A percentile compares a stretch with the other conserved stretches of the same genome.
Evolutionary conservation across 129 eudicot species (phyloP).

Genomic region (Centella asiatica): DNA sequence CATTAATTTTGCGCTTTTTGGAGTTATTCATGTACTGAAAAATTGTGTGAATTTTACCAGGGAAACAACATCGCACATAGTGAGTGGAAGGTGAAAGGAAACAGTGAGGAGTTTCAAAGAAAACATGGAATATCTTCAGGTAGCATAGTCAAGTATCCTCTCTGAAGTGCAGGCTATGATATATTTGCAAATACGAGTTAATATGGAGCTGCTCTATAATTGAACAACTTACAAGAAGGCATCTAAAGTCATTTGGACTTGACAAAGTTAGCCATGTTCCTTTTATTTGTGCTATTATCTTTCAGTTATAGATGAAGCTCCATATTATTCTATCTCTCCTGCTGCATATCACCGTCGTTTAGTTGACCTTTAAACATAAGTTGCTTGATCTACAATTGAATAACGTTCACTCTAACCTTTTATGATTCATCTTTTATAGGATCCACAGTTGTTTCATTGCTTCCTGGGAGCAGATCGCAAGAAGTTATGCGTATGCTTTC

Average conservation of each 20-base stretch:
- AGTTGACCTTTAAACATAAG: background rate
- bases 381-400: background rate
- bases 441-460: conserved; percentile 49
- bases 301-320: background rate
- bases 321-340: background rate
- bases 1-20: background rate
- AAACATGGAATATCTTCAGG: conserved; percentile 64
- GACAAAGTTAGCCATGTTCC: background rate
- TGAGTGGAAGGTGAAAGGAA: conserved; percentile 49
- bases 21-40: background rate
- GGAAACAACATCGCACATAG: conserved; percentile 20
- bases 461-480: conserved; percentile 93
- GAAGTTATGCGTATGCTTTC: conserved; percentile 93
- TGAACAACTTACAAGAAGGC: background rate
- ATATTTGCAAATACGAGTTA: background rate
- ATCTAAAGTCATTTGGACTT: background rate
- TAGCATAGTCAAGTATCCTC: conserved; percentile 10
- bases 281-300: background rate
- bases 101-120: conserved; percentile 44
- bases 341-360: too few relatives aligned
- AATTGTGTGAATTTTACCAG: conserved; percentile 20
- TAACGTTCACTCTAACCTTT: background rate
- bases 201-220: background rate
- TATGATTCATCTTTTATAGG: conserved; percentile 27
- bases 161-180: conserved; percentile 1